Conservation (phyloP, 345 rosid species). For the Physaria fendleri region DNA sequence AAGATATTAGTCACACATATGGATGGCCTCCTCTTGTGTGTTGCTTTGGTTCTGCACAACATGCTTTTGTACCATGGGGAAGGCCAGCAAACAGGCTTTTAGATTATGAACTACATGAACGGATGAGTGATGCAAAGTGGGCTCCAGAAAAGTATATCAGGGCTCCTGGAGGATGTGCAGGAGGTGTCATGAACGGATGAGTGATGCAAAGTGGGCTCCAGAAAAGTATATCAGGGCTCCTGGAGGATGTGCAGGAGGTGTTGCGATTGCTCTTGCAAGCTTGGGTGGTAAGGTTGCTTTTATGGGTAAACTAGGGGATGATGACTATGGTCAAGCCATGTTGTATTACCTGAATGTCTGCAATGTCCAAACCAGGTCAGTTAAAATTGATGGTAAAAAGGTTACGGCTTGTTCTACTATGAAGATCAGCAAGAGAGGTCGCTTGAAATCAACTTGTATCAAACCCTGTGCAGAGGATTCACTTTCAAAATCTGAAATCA, state of each 20-base stretch:
- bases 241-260: constrained; percentile 79
- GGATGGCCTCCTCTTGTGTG: constrained; percentile 98
- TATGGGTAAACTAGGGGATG: constrained; percentile 90
- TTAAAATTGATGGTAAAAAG: constrained; percentile 54
- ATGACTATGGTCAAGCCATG: constrained; percentile 75
- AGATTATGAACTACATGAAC: constrained; percentile 60
- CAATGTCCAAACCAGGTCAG: constrained; percentile 73
- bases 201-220: constrained; percentile 60
- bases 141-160: constrained; percentile 61
- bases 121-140: constrained; percentile 66
- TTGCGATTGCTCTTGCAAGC: constrained; percentile 74
- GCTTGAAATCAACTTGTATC: constrained; percentile 50
- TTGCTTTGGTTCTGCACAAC: constrained; percentile 88
- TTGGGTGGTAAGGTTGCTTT: constrained; percentile 87
- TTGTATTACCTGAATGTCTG: constrained; percentile 60
- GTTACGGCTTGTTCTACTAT: constrained; percentile 58
- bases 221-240: constrained; percentile 73
- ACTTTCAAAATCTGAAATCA: constrained; percentile 68
- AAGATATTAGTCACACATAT: constrained; percentile 62
- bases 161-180: constrained; percentile 86
- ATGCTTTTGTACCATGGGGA: constrained; percentile 83
- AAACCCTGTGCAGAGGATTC: constrained; percentile 89
- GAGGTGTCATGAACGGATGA: constrained; percentile 69
- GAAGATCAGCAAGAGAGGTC: constrained; percentile 78
- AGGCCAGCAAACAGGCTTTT: constrained; percentile 76